Conservation (phyloP, 2,329 filamentous ascomycete genomes). For the Hirsutella thompsonii region DNA sequence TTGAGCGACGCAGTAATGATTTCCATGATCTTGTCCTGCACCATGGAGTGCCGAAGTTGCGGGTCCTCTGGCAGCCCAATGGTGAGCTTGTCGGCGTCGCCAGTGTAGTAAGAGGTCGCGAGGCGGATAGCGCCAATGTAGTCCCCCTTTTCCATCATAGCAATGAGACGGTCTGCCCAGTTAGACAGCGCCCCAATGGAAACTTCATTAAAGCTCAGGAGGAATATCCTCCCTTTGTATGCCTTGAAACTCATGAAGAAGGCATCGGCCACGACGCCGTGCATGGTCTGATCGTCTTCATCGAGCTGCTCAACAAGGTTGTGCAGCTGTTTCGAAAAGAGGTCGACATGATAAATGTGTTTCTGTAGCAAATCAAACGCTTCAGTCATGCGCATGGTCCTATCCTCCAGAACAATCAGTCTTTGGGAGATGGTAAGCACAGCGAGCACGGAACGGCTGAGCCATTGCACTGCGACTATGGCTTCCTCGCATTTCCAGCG, state of each 20-base stretch:
- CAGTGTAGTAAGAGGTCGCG: conserved; percentile 84
- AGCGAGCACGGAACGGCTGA: conserved; percentile 82
- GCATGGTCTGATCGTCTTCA: conserved; percentile 78
- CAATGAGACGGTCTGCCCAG: conserved; percentile 88
- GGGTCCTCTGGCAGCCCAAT: conserved; percentile 86
- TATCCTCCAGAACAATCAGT: conserved; percentile 83
- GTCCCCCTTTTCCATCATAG: conserved; percentile 93
- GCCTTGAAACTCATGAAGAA: conserved; percentile 97
- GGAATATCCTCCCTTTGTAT: conserved; percentile 87
- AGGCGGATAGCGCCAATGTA: conserved; percentile 84
- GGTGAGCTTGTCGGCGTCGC: conserved; percentile 84
- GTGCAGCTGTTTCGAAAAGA: conserved; percentile 81
- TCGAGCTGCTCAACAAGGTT: conserved; percentile 77
- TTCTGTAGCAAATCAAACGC: conserved; percentile 85
- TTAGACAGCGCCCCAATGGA: conserved; percentile 88
- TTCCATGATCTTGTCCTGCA: conserved; percentile 78
- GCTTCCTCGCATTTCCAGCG: conserved; percentile 91
- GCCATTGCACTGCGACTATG: conserved; percentile 93
- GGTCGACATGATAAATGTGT: conserved; percentile 81
- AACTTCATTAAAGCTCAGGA: conserved; percentile 87
- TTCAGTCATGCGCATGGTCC: conserved; percentile 80
- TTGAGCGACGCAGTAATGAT: conserved; percentile 88
- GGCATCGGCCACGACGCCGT: conserved; percentile 90
- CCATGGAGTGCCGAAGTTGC: conserved; percentile 60
- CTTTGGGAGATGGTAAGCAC: conserved; percentile 91